Evolutionary conservation across 140 eudicot genomes (phyloP), one percentile per base, ranked within the genome.

Genomic region (Oenanthe javanica): DNA sequence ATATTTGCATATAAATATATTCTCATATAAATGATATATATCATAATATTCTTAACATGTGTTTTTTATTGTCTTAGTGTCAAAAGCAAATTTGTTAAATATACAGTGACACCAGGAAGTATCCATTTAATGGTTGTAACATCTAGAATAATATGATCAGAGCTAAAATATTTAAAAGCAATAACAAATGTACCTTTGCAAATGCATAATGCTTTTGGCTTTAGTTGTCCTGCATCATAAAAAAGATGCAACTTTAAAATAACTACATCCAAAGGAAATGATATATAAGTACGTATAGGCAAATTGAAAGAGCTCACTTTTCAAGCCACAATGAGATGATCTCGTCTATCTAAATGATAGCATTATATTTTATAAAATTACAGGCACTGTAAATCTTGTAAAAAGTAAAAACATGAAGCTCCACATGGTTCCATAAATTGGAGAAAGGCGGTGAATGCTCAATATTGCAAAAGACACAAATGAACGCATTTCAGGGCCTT

Each of bases 211-310:
- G 77, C 27, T 75, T 77, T 72, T 84, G 71, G 47, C 54, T 82
- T 81, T 87, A 78, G 81, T 78, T 81, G 79, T 86, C 89, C 91
- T 87, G 91, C 82, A 86, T 54, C 79, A 38, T 80, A 63, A 25
- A 31, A 69, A 9, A 80, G 47, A 87, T 57, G 82, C 7, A 48
- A 78, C 57, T 10, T 52, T 79, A 80, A 70, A 55, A 43, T 23
- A 76, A 79, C 69, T 9, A 38, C 76, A 47, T 25, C n/a, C 31
- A 18, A 59, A 4, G 16, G 16, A 18, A 47, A 79, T 48, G 75
- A 49, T 23, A 64, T 63, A 52, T 5, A 18, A 69, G 74, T 31
- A 31, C 31, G 31, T 31, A 46, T 61, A 81, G 67, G 42, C 31
- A 85, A 74, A 45, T 69, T 50, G 51, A 73, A 71, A 36, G 9